These are phyloP conservation scores for Hordeum marinum DNA, from an alignment of 176 grass and related monocot species.

Conservation along the genomic window DNA sequence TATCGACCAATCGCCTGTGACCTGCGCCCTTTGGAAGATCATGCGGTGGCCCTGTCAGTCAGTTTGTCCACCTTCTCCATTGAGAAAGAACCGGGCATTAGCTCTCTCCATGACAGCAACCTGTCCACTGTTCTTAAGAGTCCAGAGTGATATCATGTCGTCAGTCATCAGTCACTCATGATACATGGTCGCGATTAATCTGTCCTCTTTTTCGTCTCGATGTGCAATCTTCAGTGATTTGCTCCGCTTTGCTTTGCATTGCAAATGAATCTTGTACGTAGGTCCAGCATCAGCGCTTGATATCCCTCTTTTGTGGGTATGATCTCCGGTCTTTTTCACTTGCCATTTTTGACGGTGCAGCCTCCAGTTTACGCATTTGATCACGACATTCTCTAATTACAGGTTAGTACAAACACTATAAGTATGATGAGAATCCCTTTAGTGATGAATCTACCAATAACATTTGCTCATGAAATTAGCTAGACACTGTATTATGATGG, in stretches of 20 bases:
- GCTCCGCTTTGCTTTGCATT: not conserved
- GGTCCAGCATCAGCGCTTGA: slow-evolving; percentile 3
- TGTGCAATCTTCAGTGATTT: slow-evolving; percentile 24
- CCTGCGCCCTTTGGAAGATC: slow-evolving; percentile 13
- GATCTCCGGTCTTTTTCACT: not conserved
- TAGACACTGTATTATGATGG: not conserved
- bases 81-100: slow-evolving; percentile 33
- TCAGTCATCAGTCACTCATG: slow-evolving; percentile 20
- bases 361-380: not conserved
- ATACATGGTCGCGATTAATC: slow-evolving; percentile 4
- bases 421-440: not conserved
- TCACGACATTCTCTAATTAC: not conserved
- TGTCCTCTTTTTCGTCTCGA: not conserved
- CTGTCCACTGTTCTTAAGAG: not conserved
- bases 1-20: slow-evolving; percentile 3
- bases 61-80: slow-evolving; percentile 25
- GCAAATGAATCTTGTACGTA: slow-evolving; percentile 8
- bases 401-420: not conserved
- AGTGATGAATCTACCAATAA: not conserved
- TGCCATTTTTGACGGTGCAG: not conserved
- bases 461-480: not conserved
- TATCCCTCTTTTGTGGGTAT: not conserved
- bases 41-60: slow-evolving; percentile 30
- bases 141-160: slow-evolving; percentile 20
- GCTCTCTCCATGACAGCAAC: slow-evolving; percentile 2